phyloP scores from a whole-genome alignment of 2,329 filamentous ascomycete genomes.

The Bipolaris bicolor region DNA sequence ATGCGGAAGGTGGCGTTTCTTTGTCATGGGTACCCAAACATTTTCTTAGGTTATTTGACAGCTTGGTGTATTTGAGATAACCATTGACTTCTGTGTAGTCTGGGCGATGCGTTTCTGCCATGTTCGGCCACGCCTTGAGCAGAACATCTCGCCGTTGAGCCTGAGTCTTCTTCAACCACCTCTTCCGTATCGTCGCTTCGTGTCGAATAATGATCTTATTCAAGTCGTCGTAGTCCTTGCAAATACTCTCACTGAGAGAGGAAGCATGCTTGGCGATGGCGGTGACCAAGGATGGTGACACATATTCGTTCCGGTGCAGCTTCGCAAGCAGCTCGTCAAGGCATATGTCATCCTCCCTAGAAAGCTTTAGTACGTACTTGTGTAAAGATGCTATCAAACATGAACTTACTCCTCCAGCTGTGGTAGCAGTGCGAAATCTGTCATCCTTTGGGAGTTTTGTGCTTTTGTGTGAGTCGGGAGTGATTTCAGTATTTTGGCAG shows the following conservation, averaged over 20 bases:
- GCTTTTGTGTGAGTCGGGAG: not conserved
- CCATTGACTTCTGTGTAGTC: not conserved
- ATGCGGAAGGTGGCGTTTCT: not conserved
- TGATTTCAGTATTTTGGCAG: not conserved
- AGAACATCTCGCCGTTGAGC: constrained; percentile 3
- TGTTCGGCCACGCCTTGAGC: not conserved
- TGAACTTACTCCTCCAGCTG: not conserved
- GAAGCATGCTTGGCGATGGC: not conserved
- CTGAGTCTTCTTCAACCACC: constrained; percentile 10
- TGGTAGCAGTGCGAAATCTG: not conserved
- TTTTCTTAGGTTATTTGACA: not conserved
- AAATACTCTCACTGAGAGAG: not conserved
- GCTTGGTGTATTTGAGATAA: not conserved
- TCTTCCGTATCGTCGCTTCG: constrained; percentile 3
- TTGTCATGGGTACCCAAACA: not conserved
- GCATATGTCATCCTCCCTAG: not conserved
- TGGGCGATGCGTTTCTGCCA: not conserved
- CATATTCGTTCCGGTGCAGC: not conserved
- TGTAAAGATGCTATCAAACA: not conserved
- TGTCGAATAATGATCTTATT: not conserved
- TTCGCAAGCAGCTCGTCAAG: not conserved
- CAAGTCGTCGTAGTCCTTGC: not conserved
- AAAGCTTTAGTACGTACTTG: not conserved
- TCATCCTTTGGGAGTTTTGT: not conserved
- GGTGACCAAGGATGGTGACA: not conserved